Base-by-base conservation (phyloP, 2,329 filamentous ascomycete species). In the Trichophyton simii region DNA sequence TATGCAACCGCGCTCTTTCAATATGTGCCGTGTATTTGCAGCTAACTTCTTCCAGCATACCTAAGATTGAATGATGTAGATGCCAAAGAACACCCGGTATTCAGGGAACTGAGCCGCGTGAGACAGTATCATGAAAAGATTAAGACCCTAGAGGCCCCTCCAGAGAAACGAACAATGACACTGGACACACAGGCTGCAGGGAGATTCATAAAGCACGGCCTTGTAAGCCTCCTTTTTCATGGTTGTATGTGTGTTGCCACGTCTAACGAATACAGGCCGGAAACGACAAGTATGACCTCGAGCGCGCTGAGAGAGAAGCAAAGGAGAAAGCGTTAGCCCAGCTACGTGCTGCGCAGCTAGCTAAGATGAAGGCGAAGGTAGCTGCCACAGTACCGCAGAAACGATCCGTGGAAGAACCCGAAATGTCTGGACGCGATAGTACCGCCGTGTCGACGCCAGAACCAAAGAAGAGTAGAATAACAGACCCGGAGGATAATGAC, bases 111-210 rank as follows among this genome's bases (percentile, higher is more conserved):
- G 65, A 87, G 84, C 62, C 85, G 94, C 61, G 86, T 97, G 60
- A 90, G 87, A 73, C 87, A 91, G 71, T 97, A 97, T 74, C 95
- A 96, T 75, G 84, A 83, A 63, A 99, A 97, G 78, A 92, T 97
- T 72, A 89, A 94, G 70, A 78, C 80, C 13, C 82, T 84, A 2
- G 91, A 96, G 73, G 81, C 79, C 5, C 82, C 83, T 0, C 80
- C 81, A 2, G 73, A 77, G 60, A 78, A 83, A 68, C 80, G 81
- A 36, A 81, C 77, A 0, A 76, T 89, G 65, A 83, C 74, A 22
- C 69, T 87, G 25, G 82, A 96, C 70, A 91, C 88, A 67, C 83
- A 84, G 66, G 91, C 90, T 4, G 88, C 89, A 13, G 84, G 83
- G 59, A 82, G 92, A 58, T 88, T 99, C 63, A 85, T 99, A 68